Base-by-base conservation (phyloP, 2,329 filamentous ascomycete species). In the Botrytis elliptica region DNA sequence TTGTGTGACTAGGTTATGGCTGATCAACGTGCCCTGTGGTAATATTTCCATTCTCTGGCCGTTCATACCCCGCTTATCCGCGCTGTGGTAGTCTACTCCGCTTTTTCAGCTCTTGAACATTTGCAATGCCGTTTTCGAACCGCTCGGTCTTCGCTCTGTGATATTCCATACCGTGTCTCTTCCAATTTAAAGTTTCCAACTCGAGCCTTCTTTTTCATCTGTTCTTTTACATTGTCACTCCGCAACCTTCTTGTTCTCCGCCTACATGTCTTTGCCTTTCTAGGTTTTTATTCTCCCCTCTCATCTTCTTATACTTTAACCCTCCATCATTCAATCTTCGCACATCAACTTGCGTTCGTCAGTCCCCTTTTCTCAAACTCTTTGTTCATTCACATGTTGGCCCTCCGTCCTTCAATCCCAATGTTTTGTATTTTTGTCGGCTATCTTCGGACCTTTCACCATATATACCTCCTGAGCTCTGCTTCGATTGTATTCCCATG, bases 71-170 rank as follows among this genome's bases (percentile, higher is more conserved):
- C 1, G 14, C 14, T 6, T 1, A 6, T 6, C 49, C 10, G 4
- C 25, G 49, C 25, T 5, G 25, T 5, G 49, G 22, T n/a, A n/a
- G 25, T 55, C 5, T n/a, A 55, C 3, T 7, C 4, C 5, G 25
- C 49, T 2, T 0, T 5, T 16, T 0, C 2, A n/a, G 49, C 25
- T n/a, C 49, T 55, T 10, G 4, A 5, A 14, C 4, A 0, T 16
- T 55, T n/a, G 12, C 12, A 12, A 16, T 52, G 25, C 49, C 49
- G 10, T 52, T 1, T 52, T 14, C 5, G 49, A n/a, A 52, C 12
- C 6, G 12, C 25, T 7, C 5, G 25, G 9, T n/a, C 1, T 52
- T 14, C 25, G 12, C 25, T 14, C 12, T 16, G 49, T 3, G 1
- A 5, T n/a, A 6, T 14, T 16, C 4, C 10, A 14, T 52, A 3